Conservation (phyloP, 305 asterid species). For the Fraxinus xanthoxyloides region DNA sequence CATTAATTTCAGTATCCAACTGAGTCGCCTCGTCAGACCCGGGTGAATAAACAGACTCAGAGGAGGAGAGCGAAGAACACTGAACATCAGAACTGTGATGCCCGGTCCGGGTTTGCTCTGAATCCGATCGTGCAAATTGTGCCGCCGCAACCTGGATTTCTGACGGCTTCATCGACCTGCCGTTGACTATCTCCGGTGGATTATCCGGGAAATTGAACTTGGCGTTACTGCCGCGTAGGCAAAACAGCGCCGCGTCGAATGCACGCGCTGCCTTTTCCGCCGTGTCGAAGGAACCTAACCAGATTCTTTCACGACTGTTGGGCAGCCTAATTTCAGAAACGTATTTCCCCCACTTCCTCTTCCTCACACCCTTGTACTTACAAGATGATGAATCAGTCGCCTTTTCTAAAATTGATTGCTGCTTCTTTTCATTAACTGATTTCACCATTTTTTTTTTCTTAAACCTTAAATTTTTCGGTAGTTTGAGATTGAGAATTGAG, state of each 20-base stretch:
- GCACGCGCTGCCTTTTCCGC: conserved; percentile 73
- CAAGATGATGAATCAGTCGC: conserved; percentile 16
- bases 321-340: conserved; percentile 67
- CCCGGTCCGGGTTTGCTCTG: neutral
- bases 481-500: neutral
- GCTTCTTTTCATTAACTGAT: conserved; percentile 11
- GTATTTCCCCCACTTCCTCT: conserved; percentile 68
- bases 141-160: conserved; percentile 59
- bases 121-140: conserved; percentile 23
- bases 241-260: conserved; percentile 56
- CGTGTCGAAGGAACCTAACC: conserved; percentile 65
- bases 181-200: conserved; percentile 40
- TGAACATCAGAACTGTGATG: conserved; percentile 14
- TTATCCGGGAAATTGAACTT: conserved; percentile 50
- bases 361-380: conserved; percentile 60
- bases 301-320: conserved; percentile 60
- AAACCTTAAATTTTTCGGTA: neutral
- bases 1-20: conserved; percentile 28
- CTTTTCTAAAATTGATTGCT: neutral
- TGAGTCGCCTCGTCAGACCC: conserved; percentile 27
- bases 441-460: conserved; percentile 26
- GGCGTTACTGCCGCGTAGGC: conserved; percentile 59
- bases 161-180: conserved; percentile 33
- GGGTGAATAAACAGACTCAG: conserved; percentile 35
- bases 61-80: conserved; percentile 19